phyloP scores from a whole-genome alignment of 257 asterid species.

The Plantago elongata region DNA sequence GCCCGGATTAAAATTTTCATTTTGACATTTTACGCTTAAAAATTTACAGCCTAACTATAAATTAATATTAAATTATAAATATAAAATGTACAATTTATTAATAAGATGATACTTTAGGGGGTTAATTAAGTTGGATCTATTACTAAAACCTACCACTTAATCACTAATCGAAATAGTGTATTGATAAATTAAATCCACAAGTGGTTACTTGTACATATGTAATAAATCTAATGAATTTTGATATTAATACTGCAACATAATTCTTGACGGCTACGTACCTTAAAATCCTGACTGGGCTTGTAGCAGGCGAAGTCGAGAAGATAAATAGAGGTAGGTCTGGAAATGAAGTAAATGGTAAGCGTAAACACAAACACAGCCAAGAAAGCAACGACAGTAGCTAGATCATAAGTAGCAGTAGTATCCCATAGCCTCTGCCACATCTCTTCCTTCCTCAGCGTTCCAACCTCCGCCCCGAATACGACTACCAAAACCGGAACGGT shows the following conservation, averaged over 20 bases:
- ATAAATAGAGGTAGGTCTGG: constrained; percentile 61
- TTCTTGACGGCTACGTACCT: constrained; percentile 44
- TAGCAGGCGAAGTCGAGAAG: constrained; percentile 84
- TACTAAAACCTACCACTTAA: background rate
- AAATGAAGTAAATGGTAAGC: constrained; percentile 55
- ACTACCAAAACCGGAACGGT: constrained; percentile 63
- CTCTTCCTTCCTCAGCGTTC: constrained; percentile 71
- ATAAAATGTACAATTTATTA: too few species aligned
- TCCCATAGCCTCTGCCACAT: constrained; percentile 75
- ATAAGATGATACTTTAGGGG: too few species aligned
- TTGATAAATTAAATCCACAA: too few species aligned
- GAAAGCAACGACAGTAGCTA: constrained; percentile 53
- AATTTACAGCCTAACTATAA: too few species aligned
- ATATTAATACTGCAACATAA: background rate
- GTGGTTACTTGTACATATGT: too few species aligned
- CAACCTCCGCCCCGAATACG: constrained; percentile 75
- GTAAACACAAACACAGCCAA: constrained; percentile 55
- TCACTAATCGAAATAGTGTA: too few species aligned
- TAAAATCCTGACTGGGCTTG: constrained; percentile 76
- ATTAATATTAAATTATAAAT: too few species aligned
- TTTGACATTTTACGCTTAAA: too few species aligned
- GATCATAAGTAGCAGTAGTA: constrained; percentile 56
- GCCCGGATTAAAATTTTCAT: too few species aligned
- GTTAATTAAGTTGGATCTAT: background rate
- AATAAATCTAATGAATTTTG: too few species aligned